Base-by-base conservation (phyloP, 2,329 filamentous ascomycete genomes). In the Colletotrichum costaricense region DNA sequence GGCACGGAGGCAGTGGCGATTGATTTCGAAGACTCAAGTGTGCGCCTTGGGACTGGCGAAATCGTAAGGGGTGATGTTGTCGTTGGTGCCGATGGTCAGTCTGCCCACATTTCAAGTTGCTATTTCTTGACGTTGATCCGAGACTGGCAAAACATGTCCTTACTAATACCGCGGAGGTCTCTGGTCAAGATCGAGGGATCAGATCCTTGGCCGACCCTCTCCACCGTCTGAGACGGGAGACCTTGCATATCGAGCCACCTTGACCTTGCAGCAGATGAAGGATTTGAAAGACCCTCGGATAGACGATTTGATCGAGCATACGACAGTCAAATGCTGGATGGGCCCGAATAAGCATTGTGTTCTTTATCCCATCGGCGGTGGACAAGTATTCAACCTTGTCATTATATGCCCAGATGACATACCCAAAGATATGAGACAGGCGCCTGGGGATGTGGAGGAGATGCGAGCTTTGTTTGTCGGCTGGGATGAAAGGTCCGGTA, bases 401-500 rank as follows among this genome's bases (percentile, higher is more conserved):
- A 22, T 73, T 14, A 2, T 70, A 0, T 55, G 46, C 0, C 67
- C 54, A 16, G 60, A 70, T 4, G 7, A 70, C 19, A 49, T 70
- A 24, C 12, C 7, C 1, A 14, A 22, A 54, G 24, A 30, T n/a
- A 12, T 54, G 24, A n/a, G 19, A n/a, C 16, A 28, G 14, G 16
- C 49, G 24, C 24, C 16, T 11, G 67, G 70, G 6, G 60, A 70
- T 14, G 24, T 73, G 28, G 55, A 33, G 11, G 67, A 73, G 56
- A 73, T 73, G 70, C 65, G 56, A 7, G 46, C 55, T 16, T 56
- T 33, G 30, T 73, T 60, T 26, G 33, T 46, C 2, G 60, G 70
- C 4, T 73, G 70, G 70, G 67, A 73, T n/a, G 60, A 66, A 33
- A 73, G 28, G 70, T 73, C 14, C 2, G n/a, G 38, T 46, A 2